Percentiles rank a stretch among this genome's conserved stretches.
Conservation (phyloP, 1,284 basidiomycete species). For the Abortiporus biennis region DNA sequence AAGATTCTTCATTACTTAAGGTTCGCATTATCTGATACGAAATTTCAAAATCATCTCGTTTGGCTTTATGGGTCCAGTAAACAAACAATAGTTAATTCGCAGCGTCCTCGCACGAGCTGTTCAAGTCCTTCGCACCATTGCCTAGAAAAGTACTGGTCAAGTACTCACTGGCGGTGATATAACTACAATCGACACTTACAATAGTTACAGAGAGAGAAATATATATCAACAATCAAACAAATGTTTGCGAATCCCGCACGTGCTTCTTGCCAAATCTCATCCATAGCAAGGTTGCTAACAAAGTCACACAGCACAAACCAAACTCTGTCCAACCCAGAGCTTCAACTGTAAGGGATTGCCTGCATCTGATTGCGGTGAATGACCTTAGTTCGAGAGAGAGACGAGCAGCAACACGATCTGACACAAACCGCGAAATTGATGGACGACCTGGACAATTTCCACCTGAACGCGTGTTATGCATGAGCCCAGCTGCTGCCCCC, state of each 20-base stretch:
- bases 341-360: slow-evolving; percentile 65
- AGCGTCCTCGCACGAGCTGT: no score
- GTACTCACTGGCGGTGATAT: no score
- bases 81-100: no score
- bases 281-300: slow-evolving; percentile 58
- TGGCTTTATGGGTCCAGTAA: no score
- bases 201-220: no score
- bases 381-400: slow-evolving; percentile 8
- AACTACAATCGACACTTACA: no score
- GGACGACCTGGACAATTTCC: slow-evolving; percentile 49
- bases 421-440: slow-evolving; percentile 42
- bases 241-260: slow-evolving; percentile 39
- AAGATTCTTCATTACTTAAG: no score
- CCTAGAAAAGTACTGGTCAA: no score
- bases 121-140: no score
- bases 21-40: no score
- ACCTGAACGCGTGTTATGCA: slow-evolving; percentile 54
- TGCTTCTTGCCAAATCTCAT: slow-evolving; percentile 39
- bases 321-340: slow-evolving; percentile 72
- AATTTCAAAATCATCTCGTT: no score
- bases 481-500: slow-evolving; percentile 61
- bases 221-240: no score
- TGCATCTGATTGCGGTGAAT: slow-evolving; percentile 38
- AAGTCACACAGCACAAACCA: slow-evolving; percentile 53
- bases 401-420: slow-evolving; percentile 7